Conservation (phyloP, 2,329 filamentous ascomycete species). For the Fusarium verrucosum region DNA sequence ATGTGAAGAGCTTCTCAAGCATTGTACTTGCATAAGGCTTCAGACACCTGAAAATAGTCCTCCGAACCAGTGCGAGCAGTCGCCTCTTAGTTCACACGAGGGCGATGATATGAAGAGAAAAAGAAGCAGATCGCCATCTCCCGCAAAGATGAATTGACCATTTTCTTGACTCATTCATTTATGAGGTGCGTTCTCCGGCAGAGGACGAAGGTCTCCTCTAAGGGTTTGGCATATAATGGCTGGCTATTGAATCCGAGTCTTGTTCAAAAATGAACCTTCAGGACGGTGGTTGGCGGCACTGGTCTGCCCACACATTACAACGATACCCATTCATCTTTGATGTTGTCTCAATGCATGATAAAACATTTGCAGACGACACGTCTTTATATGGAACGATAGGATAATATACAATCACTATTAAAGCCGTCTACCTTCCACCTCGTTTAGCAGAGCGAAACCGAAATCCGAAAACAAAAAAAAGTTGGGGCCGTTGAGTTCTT, state of each 20-base stretch:
- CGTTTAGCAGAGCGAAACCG: slow-evolving; percentile 24
- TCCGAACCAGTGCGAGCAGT: slow-evolving; percentile 19
- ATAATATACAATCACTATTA: neutral
- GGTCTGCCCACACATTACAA: neutral
- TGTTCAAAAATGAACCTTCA: neutral
- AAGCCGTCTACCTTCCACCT: neutral
- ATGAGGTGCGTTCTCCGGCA: fast-evolving
- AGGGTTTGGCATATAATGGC: no score
- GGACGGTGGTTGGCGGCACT: neutral
- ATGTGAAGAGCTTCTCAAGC: slow-evolving; percentile 33
- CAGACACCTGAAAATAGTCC: slow-evolving; percentile 25
- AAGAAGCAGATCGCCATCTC: slow-evolving; percentile 6
- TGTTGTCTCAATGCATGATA: no score
- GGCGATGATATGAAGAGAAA: slow-evolving; percentile 16
- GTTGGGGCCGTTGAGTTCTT: slow-evolving; percentile 35
- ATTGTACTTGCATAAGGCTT: slow-evolving; percentile 39
- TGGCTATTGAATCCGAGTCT: no score
- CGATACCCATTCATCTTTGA: slow-evolving; percentile 13
- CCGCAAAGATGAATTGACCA: neutral
- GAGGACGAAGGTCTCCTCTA: neutral
- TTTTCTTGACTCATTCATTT: neutral
- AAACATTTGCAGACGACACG: neutral
- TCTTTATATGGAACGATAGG: neutral
- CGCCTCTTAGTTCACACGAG: slow-evolving; percentile 9
- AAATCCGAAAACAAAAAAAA: slow-evolving; percentile 26